A percentile compares a stretch with the other conserved stretches of the same genome.
Evolutionary conservation across 495 filamentous ascomycete genomes (phyloP).

Genomic region (Tuber umbilicatum): DNA sequence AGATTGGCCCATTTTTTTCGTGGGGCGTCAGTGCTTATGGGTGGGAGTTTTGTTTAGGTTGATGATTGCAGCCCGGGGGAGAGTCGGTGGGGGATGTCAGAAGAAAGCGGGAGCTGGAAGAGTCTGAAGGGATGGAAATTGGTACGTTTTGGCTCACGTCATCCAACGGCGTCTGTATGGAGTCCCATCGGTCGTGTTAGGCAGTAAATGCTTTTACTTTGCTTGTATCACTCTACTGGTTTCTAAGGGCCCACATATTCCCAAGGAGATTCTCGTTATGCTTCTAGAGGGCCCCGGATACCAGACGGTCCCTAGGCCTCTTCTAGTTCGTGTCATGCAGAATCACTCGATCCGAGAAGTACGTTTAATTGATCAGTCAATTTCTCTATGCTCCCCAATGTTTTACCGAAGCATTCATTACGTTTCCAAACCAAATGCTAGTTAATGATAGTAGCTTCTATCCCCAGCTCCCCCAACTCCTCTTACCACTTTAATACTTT

Average conservation of each 20-base stretch:
- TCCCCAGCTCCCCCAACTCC: neutral
- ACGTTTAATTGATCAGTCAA: neutral
- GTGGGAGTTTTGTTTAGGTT: neutral
- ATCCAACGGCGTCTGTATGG: neutral
- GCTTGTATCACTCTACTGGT: too few relatives aligned
- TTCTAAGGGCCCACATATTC: neutral
- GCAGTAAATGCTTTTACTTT: neutral
- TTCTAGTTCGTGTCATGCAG: neutral
- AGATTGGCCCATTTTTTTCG: neutral
- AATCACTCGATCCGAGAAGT: neutral
- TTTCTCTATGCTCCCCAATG: neutral
- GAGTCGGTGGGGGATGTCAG: neutral
- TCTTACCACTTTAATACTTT: neutral
- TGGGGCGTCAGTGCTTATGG: neutral
- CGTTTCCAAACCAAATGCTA: neutral
- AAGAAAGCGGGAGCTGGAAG: neutral
- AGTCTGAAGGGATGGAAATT: neutral
- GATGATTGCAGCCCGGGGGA: neutral
- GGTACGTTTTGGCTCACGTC: neutral
- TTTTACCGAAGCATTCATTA: neutral
- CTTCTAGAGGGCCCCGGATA: neutral
- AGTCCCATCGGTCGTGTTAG: neutral
- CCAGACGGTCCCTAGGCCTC: neutral
- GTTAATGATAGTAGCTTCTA: neutral
- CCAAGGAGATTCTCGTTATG: neutral